Percentiles rank a stretch among this genome's conserved stretches.
These are phyloP conservation scores for Dictyostelium citrinum DNA, from an alignment of 78 protist species.

Conservation along the genomic window DNA sequence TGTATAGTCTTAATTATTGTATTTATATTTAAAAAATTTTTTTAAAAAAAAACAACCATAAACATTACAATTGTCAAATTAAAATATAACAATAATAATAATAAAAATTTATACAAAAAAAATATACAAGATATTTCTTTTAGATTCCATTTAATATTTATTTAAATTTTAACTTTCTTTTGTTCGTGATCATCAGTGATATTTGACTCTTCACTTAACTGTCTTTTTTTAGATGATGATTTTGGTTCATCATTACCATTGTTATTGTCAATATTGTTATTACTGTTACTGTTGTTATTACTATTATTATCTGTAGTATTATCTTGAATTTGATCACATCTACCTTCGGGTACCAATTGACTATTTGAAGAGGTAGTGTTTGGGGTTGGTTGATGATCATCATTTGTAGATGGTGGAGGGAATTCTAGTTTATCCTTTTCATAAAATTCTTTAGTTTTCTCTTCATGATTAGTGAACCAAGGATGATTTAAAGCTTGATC, in stretches of 20 bases:
- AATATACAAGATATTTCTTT: no score
- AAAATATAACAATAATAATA: no score
- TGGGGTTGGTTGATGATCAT: constrained; percentile 1
- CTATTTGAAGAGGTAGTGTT: not conserved
- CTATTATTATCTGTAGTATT: not conserved
- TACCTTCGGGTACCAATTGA: not conserved
- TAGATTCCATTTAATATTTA: no score
- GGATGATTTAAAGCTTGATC: constrained; percentile 71
- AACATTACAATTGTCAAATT: not conserved
- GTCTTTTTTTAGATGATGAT: not conserved
- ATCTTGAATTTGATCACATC: not conserved
- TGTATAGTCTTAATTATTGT: not conserved
- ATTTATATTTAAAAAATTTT: not conserved
- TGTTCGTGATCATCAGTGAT: not conserved
- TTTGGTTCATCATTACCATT: not conserved
- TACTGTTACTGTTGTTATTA: not conserved
- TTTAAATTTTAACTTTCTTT: not conserved
- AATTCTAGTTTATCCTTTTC: not conserved
- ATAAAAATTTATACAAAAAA: no score
- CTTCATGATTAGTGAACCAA: constrained; percentile 62
- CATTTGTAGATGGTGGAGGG: not conserved
- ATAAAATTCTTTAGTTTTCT: constrained; percentile 12
- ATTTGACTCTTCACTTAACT: not conserved
- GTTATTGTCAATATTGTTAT: not conserved
- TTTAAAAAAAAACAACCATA: not conserved